Evolutionary conservation across 495 filamentous ascomycete species (phyloP).

Genomic region (Xylaria acuta): DNA sequence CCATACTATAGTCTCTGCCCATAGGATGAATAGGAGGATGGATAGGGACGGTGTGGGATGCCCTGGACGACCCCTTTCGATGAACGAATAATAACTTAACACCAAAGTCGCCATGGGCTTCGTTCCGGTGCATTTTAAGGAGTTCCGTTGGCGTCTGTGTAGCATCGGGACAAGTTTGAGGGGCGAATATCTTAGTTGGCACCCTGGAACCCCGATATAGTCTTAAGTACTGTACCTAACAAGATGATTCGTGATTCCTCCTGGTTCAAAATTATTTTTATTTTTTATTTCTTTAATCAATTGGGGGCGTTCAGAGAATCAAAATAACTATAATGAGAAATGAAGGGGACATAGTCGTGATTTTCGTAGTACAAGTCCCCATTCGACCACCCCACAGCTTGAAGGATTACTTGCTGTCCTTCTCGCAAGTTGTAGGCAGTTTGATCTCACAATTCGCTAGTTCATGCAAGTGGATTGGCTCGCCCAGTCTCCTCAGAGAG

Average conservation of each 20-base stretch:
- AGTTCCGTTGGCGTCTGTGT: slow-evolving; percentile 5
- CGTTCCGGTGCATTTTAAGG: background rate
- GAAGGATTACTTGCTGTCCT: slow-evolving; percentile 1
- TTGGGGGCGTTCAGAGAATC: background rate
- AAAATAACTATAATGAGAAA: background rate
- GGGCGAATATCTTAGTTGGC: background rate
- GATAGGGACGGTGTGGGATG: slow-evolving; percentile 2
- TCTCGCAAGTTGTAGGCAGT: background rate
- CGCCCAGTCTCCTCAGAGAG: slow-evolving; percentile 1
- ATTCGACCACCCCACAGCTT: background rate
- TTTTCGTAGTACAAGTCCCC: too few species aligned
- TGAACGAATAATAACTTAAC: background rate
- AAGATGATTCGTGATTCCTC: background rate
- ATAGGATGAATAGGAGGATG: too few species aligned
- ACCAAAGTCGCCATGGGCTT: background rate
- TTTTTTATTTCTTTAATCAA: background rate
- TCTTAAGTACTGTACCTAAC: background rate
- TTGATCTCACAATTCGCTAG: slow-evolving; percentile 16
- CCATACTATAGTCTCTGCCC: too few species aligned
- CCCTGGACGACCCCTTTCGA: background rate
- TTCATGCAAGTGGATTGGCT: slow-evolving; percentile 27
- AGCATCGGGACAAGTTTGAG: background rate
- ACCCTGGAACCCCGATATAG: background rate
- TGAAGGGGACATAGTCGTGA: background rate
- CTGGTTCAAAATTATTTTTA: too few species aligned